Percentiles rank a stretch among this genome's conserved stretches.
Evolutionary conservation across 2,329 filamentous ascomycete genomes (phyloP).

Genomic region (Scytalidium sp.): DNA sequence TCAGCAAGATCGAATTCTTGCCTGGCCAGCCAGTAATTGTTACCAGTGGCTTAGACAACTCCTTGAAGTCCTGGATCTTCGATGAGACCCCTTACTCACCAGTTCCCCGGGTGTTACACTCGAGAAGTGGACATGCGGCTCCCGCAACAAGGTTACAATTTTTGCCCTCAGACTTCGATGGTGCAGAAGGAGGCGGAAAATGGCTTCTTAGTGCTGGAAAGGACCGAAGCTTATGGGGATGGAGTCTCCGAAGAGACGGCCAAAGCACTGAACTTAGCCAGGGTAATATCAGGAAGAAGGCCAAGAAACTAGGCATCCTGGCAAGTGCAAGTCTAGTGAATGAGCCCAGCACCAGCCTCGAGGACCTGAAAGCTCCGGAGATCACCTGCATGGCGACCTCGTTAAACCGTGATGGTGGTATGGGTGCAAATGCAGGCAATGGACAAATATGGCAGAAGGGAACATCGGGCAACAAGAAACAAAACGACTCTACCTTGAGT

Average conservation of each 20-base stretch:
- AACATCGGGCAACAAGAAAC: slow-evolving; percentile 53
- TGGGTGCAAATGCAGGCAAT: slow-evolving; percentile 77
- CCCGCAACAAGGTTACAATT: slow-evolving; percentile 82
- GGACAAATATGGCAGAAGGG: slow-evolving; percentile 82
- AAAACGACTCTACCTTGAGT: slow-evolving; percentile 67
- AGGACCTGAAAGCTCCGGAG: slow-evolving; percentile 82
- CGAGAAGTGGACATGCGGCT: slow-evolving; percentile 83
- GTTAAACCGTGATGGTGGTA: slow-evolving; percentile 90
- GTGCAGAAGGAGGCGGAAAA: slow-evolving; percentile 83
- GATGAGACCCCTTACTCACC: slow-evolving; percentile 89
- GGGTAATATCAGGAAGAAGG: slow-evolving; percentile 81
- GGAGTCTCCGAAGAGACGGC: slow-evolving; percentile 90
- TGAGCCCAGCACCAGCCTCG: slow-evolving; percentile 62
- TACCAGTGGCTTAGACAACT: slow-evolving; percentile 90
- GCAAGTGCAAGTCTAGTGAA: slow-evolving; percentile 53
- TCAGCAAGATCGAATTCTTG: slow-evolving; percentile 87
- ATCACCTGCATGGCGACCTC: slow-evolving; percentile 91
- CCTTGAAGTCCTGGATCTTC: slow-evolving; percentile 94
- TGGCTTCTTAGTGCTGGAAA: slow-evolving; percentile 89
- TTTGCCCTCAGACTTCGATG: slow-evolving; percentile 84
- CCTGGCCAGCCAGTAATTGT: slow-evolving; percentile 85
- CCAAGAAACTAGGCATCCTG: slow-evolving; percentile 80
- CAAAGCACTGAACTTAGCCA: slow-evolving; percentile 94
- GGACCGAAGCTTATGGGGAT: slow-evolving; percentile 92
- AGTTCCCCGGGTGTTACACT: slow-evolving; percentile 80